Evolutionary conservation across 129 eudicot species (phyloP).

Genomic region (Chrysanthemum makinoi): DNA sequence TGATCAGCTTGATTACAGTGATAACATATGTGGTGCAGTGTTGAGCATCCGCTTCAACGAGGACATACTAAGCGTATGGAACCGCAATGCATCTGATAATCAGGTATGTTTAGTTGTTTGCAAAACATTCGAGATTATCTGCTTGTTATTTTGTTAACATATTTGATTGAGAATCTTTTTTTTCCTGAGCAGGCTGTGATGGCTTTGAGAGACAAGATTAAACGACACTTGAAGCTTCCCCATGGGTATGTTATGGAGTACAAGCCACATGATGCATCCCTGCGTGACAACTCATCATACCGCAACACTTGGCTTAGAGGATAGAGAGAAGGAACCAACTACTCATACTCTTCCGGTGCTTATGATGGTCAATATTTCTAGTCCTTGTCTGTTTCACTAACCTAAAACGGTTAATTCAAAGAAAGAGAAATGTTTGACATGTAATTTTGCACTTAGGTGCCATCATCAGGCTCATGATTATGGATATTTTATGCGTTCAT

Average conservation of each 20-base stretch:
- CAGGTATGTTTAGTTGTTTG: slow-evolving; percentile 39
- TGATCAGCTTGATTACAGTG: slow-evolving; percentile 92
- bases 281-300: slow-evolving; percentile 91
- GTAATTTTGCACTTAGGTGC: slow-evolving; percentile 4
- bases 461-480: slow-evolving; percentile 12
- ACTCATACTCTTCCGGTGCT: slow-evolving; percentile 12
- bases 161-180: not conserved
- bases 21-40: slow-evolving; percentile 79
- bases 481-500: not conserved
- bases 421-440: not conserved
- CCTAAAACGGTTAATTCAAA: not conserved
- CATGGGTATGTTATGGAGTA: slow-evolving; percentile 96
- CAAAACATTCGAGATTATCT: not conserved
- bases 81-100: slow-evolving; percentile 89
- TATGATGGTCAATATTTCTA: slow-evolving; percentile 11
- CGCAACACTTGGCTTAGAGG: slow-evolving; percentile 96
- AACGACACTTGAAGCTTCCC: slow-evolving; percentile 92
- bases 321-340: slow-evolving; percentile 28
- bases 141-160: slow-evolving; percentile 1
- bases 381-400: slow-evolving; percentile 9
- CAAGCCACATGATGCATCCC: slow-evolving; percentile 89
- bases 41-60: slow-evolving; percentile 87
- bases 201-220: slow-evolving; percentile 85
- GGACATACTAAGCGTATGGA: slow-evolving; percentile 96
- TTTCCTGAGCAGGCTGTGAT: slow-evolving; percentile 66